These are phyloP conservation scores for Colletotrichum viniferum DNA, from an alignment of 2,329 filamentous ascomycete genomes.

Conservation along the genomic window DNA sequence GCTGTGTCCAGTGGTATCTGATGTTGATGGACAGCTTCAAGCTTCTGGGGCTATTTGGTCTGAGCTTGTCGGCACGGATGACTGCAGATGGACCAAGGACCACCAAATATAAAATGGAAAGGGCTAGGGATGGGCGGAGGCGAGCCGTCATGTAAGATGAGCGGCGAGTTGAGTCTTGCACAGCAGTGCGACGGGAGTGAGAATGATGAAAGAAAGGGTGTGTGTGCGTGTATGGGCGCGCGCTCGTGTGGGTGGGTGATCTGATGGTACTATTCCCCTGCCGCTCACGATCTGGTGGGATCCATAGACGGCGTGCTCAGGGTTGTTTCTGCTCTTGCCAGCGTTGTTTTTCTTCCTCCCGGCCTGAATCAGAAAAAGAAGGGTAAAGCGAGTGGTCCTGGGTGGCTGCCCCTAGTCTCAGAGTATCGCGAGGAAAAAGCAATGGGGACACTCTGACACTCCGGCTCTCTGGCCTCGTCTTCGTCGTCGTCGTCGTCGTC, in stretches of 20 bases:
- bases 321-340: neutral
- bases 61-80: neutral
- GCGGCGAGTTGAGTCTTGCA: constrained; percentile 7
- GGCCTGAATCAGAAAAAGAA: constrained; percentile 12
- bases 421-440: constrained; percentile 17
- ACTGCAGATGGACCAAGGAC: neutral
- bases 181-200: neutral
- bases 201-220: neutral
- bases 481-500: neutral
- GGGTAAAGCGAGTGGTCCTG: constrained; percentile 4
- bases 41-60: neutral
- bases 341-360: neutral
- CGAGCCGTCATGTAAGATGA: constrained; percentile 11
- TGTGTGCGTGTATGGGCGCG: neutral
- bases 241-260: neutral
- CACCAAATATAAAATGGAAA: neutral
- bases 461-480: neutral
- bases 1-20: neutral
- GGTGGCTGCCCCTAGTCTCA: constrained; percentile 21
- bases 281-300: constrained; percentile 1
- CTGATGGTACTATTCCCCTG: neutral
- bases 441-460: neutral
- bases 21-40: neutral
- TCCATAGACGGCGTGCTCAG: neutral
- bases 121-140: neutral